Base-by-base conservation (phyloP, 495 filamentous ascomycete genomes). In the Aspergillus taichungensis region DNA sequence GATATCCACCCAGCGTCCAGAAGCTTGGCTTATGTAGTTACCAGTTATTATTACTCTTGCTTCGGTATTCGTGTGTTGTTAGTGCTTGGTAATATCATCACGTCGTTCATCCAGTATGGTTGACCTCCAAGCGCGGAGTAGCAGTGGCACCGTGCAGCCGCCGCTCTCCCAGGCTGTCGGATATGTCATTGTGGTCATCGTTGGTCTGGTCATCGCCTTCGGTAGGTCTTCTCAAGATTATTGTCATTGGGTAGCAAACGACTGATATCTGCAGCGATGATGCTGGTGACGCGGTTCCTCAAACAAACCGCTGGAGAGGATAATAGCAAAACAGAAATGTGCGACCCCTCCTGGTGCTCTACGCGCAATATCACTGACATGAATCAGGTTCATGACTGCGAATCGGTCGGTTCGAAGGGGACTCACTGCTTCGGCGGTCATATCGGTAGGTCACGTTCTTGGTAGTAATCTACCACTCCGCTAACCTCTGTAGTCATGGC, bases 321-420 rank as follows among this genome's bases (percentile, higher is more conserved):
- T 33, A 69, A 69, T 30, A 52, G 61, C 34, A 69, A 65, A 42
- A 69, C 64, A 0, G 66, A 69, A 49, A 69, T 66, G 63, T 69
- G 57, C 7, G 37, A 9, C 13, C 13, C 11, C 10, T 10, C 9
- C 18, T 4, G 4, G 2, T 12, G 33, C 8, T 33, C 8, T 11
- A 1, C 8, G 18, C 18, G 18, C 6, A 10, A 8, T 8, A 27
- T 32, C 4, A 5, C 8, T 32, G 3, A 39, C 28, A 34, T n/a
- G 5, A 13, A 38, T 7, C 30, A 68, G 63, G 65, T 68, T 68
- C 45, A 68, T 68, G 59, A 65, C 61, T 0, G 65, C 65, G 10
- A 68, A 68, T 42, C 63, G 65, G 1, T 56, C 60, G 9, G 57
- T 68, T n/a, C 49, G 60, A 5, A 67, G 63, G 2, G 63, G 65